Percentiles rank a stretch among this genome's conserved stretches.
Evolutionary conservation across 768 basidiomycete genomes (phyloP).

Genomic region (Plicaturopsis crispa): DNA sequence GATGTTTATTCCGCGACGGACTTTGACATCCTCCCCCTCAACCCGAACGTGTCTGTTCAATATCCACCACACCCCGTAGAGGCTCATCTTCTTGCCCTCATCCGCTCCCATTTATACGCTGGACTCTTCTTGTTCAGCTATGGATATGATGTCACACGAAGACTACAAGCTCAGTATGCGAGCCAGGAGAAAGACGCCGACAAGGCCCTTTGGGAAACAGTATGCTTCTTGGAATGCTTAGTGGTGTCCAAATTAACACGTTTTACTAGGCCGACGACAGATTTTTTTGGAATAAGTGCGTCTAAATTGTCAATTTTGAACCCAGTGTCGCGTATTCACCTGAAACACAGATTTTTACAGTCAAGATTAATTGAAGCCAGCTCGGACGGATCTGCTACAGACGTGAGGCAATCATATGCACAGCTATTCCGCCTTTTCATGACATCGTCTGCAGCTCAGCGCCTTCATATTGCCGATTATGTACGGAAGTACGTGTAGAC

Average conservation of each 20-base stretch:
- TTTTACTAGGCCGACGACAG: constrained; percentile 77
- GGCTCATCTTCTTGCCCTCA: constrained; percentile 76
- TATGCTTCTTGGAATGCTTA: constrained; percentile 31
- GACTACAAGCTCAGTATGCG: constrained; percentile 77
- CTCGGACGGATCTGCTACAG: constrained; percentile 42
- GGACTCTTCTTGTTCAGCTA: constrained; percentile 91
- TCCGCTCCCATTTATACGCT: constrained; percentile 73
- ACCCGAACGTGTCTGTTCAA: constrained; percentile 57
- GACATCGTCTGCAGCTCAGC: constrained; percentile 50
- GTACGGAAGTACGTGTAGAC: constrained; percentile 75
- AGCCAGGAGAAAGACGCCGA: constrained; percentile 40
- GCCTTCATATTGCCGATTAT: constrained; percentile 88
- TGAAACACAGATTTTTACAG: constrained; percentile 39
- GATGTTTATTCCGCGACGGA: constrained; percentile 86
- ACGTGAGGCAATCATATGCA: constrained; percentile 40
- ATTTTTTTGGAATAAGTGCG: constrained; percentile 95
- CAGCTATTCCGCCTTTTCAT: background rate
- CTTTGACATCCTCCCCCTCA: constrained; percentile 86
- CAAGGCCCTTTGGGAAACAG: constrained; percentile 72
- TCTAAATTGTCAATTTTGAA: constrained; percentile 3
- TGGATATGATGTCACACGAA: constrained; percentile 80
- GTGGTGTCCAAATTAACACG: background rate
- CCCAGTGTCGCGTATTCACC: constrained; percentile 4
- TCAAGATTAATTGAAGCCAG: constrained; percentile 52
- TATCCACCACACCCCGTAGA: constrained; percentile 81